These are phyloP conservation scores for Leccinum uliginosum DNA, from an alignment of 768 basidiomycete species.

Conservation along the genomic window DNA sequence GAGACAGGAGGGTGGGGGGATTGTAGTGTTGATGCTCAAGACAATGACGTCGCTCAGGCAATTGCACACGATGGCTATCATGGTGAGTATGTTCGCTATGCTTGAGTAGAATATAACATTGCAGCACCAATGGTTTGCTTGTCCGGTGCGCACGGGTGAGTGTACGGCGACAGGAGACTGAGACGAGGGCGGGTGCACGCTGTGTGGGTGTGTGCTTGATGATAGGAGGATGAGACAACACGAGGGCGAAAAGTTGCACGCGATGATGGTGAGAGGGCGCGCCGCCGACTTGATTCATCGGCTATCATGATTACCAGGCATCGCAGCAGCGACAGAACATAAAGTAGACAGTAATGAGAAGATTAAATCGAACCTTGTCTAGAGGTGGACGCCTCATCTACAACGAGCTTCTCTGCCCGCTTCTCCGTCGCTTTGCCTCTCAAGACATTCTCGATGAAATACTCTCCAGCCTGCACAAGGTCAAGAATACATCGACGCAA, in stretches of 20 bases:
- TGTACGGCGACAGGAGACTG: too few species aligned
- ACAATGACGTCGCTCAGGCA: constrained; percentile 92
- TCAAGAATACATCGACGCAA: constrained; percentile 1
- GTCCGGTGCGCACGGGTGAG: not conserved
- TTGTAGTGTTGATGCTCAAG: constrained; percentile 85
- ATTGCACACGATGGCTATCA: constrained; percentile 83
- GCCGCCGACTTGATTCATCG: not conserved
- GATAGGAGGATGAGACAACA: too few species aligned
- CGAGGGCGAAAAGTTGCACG: not conserved
- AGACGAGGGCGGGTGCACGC: too few species aligned
- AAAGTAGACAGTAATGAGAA: not conserved
- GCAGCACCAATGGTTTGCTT: too few species aligned
- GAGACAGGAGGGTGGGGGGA: constrained; percentile 97
- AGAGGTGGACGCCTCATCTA: constrained; percentile 13
- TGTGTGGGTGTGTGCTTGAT: too few species aligned
- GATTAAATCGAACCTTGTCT: constrained; percentile 7
- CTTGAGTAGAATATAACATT: not conserved
- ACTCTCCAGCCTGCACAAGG: constrained; percentile 79
- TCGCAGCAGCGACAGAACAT: not conserved
- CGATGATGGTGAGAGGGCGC: not conserved
- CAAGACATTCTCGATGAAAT: constrained; percentile 88
- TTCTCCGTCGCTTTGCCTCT: constrained; percentile 52
- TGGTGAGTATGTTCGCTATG: constrained; percentile 37
- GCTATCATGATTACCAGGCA: not conserved
- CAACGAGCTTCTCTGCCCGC: constrained; percentile 32